Evolutionary conservation across 2,329 filamentous ascomycete species (phyloP).

Genomic region (Pleoardoris graminearum): DNA sequence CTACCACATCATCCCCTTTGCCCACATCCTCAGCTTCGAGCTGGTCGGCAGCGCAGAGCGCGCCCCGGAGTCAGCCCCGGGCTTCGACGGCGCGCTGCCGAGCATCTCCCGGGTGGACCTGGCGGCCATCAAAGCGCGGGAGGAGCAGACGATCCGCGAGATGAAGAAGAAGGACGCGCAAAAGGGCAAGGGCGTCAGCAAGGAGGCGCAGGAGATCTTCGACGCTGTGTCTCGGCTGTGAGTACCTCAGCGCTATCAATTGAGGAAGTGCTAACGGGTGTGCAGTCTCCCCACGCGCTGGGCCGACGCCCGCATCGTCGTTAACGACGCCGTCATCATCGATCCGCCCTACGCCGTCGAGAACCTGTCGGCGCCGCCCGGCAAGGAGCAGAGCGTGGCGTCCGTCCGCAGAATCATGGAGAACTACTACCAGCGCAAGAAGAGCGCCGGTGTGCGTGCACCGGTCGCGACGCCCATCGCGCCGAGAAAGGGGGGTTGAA

Average conservation of each 20-base stretch:
- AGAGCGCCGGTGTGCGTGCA: conserved; percentile 25
- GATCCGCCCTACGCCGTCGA: conserved; percentile 61
- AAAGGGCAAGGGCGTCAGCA: conserved; percentile 63
- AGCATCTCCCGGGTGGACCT: conserved; percentile 58
- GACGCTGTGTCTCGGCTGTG: conserved; percentile 63
- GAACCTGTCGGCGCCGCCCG: conserved; percentile 53
- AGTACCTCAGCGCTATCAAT: conserved; percentile 56
- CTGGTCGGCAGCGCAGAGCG: conserved; percentile 50
- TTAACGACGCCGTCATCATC: conserved; percentile 64
- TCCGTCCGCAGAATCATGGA: conserved; percentile 53
- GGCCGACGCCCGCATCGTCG: conserved; percentile 62
- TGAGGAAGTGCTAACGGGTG: not conserved
- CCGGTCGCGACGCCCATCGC: conserved; percentile 38
- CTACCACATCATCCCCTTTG: conserved; percentile 64
- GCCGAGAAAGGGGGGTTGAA: conserved; percentile 35
- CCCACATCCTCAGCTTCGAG: conserved; percentile 61
- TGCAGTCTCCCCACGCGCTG: conserved; percentile 59
- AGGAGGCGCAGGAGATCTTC: conserved; percentile 65
- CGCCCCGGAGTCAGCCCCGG: conserved; percentile 40
- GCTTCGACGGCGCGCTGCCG: conserved; percentile 51
- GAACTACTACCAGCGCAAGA: conserved; percentile 50
- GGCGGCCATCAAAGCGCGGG: conserved; percentile 57
- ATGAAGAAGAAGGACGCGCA: conserved; percentile 62
- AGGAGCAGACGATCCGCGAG: conserved; percentile 59
- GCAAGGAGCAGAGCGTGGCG: conserved; percentile 48